These are phyloP conservation scores for Arachnomyces sp. DNA, from an alignment of 2,329 filamentous ascomycete species.

Conservation along the genomic window DNA sequence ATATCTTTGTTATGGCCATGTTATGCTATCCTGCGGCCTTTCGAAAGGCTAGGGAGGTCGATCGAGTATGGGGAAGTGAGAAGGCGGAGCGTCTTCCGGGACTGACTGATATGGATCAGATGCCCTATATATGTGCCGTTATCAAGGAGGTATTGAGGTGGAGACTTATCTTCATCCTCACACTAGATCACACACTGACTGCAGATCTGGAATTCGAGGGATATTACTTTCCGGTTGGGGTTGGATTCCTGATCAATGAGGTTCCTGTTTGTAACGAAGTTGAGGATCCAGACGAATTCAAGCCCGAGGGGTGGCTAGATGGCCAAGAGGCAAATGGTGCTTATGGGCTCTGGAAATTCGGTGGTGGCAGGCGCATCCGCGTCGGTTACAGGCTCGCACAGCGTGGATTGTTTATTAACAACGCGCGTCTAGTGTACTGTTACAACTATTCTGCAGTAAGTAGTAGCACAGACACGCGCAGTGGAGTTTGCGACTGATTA, in stretches of 20 bases:
- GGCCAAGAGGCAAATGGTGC: constrained; percentile 20
- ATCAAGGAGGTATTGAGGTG: constrained; percentile 25
- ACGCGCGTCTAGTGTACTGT: constrained; percentile 23
- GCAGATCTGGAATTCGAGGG: constrained; percentile 22
- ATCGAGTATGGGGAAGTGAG: constrained; percentile 12
- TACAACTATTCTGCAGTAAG: constrained; percentile 19
- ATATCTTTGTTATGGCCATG: constrained; percentile 25
- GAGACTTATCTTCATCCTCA: constrained; percentile 22
- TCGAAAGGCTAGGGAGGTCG: constrained; percentile 16
- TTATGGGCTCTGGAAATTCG: constrained; percentile 29
- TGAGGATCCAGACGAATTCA: constrained; percentile 23
- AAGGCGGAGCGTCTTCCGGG: constrained; percentile 16
- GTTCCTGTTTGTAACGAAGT: constrained; percentile 24
- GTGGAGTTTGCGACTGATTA: not conserved
- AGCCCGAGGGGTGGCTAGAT: constrained; percentile 33
- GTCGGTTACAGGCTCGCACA: constrained; percentile 27
- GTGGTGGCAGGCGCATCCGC: constrained; percentile 28
- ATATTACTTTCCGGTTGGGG: constrained; percentile 22
- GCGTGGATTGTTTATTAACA: constrained; percentile 23
- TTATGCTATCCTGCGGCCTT: constrained; percentile 18
- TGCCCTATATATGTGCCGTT: constrained; percentile 21
- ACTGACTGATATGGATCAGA: constrained; percentile 16
- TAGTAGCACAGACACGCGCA: not conserved
- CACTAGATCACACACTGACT: constrained; percentile 18
- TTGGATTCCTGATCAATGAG: constrained; percentile 26